Conservation (phyloP, 495 filamentous ascomycete genomes). For the Lentithecium fluviatile region DNA sequence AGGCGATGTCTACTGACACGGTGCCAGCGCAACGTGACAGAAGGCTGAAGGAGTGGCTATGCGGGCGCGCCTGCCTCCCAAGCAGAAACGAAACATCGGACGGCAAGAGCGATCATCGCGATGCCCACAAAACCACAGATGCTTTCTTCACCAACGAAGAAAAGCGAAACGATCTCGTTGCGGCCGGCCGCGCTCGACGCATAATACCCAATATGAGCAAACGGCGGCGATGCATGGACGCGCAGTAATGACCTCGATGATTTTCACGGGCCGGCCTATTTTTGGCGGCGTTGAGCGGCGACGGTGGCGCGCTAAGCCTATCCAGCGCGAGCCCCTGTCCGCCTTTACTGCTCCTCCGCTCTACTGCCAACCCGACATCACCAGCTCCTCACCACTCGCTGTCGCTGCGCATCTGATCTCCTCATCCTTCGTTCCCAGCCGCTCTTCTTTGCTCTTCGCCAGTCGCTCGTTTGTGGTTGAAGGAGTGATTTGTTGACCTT, state of each 20-base stretch:
- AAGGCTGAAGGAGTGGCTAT: neutral
- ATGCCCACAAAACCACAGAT: neutral
- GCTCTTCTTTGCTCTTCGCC: slow-evolving; percentile 18
- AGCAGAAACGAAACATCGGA: neutral
- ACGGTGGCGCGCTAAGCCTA: neutral
- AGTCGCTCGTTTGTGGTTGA: slow-evolving; percentile 32
- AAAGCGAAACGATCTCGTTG: neutral
- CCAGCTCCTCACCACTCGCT: slow-evolving; percentile 8
- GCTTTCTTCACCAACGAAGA: neutral
- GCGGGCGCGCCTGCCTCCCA: neutral
- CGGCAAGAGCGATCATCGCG: neutral
- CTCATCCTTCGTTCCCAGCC: neutral
- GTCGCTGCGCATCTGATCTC: neutral
- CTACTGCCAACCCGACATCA: neutral
- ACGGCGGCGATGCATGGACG: neutral
- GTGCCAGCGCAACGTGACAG: slow-evolving; percentile 11
- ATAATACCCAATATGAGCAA: neutral
- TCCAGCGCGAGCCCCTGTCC: neutral
- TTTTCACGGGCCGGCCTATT: neutral
- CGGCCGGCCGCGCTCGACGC: neutral
- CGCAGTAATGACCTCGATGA: slow-evolving; percentile 2
- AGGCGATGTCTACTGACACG: neutral
- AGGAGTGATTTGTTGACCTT: slow-evolving; percentile 2
- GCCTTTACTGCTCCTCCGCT: slow-evolving; percentile 12
- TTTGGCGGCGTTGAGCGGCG: neutral